Evolutionary conservation across 805 yeast species (phyloP).

Genomic region (Ogataea ramenticola): DNA sequence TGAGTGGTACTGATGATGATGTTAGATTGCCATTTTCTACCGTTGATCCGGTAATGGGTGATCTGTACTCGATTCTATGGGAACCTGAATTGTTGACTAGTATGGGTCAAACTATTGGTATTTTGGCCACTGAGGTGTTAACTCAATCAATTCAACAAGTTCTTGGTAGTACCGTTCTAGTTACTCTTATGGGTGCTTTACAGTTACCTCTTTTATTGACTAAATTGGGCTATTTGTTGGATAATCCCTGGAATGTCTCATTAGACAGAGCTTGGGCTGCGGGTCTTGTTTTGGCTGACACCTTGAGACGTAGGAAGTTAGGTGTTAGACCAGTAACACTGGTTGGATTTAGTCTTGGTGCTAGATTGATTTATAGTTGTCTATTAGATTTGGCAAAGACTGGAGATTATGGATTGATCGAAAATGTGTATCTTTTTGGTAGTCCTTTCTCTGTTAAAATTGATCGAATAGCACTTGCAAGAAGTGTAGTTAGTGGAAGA

Average conservation of each 20-base stretch:
- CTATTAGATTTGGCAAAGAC: slow-evolving; percentile 75
- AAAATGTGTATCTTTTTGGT: slow-evolving; percentile 83
- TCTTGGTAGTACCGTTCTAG: slow-evolving; percentile 81
- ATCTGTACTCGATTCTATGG: slow-evolving; percentile 85
- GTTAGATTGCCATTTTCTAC: slow-evolving; percentile 94
- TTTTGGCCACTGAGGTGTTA: slow-evolving; percentile 88
- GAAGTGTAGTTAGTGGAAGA: slow-evolving; percentile 83
- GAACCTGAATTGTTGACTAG: slow-evolving; percentile 96
- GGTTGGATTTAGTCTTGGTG: slow-evolving; percentile 91
- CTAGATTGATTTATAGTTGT: slow-evolving; percentile 88
- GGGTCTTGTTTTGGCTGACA: slow-evolving; percentile 86
- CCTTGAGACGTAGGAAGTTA: slow-evolving; percentile 75
- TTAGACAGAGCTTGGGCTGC: slow-evolving; percentile 97
- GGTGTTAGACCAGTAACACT: slow-evolving; percentile 90
- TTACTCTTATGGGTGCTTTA: slow-evolving; percentile 86
- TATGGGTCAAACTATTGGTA: slow-evolving; percentile 92
- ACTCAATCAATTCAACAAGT: slow-evolving; percentile 93
- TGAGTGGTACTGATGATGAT: slow-evolving; percentile 92
- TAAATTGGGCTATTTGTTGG: slow-evolving; percentile 80
- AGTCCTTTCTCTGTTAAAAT: slow-evolving; percentile 75
- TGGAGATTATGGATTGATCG: slow-evolving; percentile 83
- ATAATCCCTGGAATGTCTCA: slow-evolving; percentile 98
- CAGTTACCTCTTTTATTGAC: slow-evolving; percentile 90
- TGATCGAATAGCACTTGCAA: slow-evolving; percentile 71
- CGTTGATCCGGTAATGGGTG: slow-evolving; percentile 97